Base-by-base conservation (phyloP, 2,329 filamentous ascomycete species). In the Sodiomyces alkalinus region DNA sequence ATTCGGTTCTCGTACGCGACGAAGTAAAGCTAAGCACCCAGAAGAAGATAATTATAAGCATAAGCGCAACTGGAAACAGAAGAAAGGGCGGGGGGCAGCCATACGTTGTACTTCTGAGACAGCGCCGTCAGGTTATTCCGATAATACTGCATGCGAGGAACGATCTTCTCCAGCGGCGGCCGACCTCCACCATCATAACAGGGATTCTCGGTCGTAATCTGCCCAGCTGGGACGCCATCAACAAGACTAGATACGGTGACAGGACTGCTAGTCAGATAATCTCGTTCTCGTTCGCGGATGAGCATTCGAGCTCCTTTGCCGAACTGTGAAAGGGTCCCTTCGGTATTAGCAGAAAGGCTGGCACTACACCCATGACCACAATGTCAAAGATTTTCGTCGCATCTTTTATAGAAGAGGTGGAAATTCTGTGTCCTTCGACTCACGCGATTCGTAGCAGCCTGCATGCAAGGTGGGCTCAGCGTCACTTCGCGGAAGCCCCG, bases 51-150 rank as follows among this genome's bases (percentile, higher is more conserved):
- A n/a, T n/a, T n/a, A n/a, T n/a, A n/a, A n/a, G n/a, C n/a, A n/a
- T n/a, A n/a, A n/a, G n/a, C n/a, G n/a, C n/a, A n/a, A n/a, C n/a
- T n/a, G n/a, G n/a, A n/a, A n/a, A n/a, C 14, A 18, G 5, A 27
- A n/a, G 17, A n/a, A 11, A 9, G 28, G 31, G 17, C 31, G 33
- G 13, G n/a, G 14, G 13, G 9, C 17, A 6, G 7, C 35, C 56
- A 27, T 41, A 67, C 64, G 42, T 74, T 72, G 43, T 63, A 64
- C 22, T 47, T 49, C 36, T 72, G 67, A 1, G 70, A 74, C 9
- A 75, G 49, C 2, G 60, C 62, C 3, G 67, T 71, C 31, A 74
- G 49, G 35, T 74, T 74, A 35, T 65, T 58, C 11, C 70, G 56
- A 38, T 51, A 62, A 11, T 35, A 32, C 22, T 58, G 53, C 11